phyloP scores from a whole-genome alignment of 176 grass and related monocot species.

The Eleusine coracana region DNA sequence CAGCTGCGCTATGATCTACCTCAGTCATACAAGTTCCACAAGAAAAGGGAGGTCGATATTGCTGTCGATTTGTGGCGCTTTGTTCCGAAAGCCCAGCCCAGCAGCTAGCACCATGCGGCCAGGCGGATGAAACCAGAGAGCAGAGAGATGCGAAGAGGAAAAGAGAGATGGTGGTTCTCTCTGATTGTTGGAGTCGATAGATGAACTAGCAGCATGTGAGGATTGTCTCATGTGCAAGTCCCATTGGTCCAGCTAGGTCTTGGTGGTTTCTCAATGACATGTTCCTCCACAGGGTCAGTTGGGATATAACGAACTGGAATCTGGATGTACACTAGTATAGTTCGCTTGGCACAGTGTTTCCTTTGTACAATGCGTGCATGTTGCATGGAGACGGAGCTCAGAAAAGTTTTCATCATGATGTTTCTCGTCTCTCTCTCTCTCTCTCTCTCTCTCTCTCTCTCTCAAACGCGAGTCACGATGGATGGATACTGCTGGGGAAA shows the following conservation, averaged over 20 bases:
- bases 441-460: not conserved
- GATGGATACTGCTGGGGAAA: not conserved
- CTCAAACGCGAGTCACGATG: not conserved
- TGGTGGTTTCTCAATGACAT: not conserved
- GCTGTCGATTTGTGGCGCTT: constrained; percentile 92
- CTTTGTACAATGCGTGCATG: not conserved
- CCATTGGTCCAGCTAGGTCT: not conserved
- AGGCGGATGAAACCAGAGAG: not conserved
- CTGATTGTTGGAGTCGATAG: not conserved
- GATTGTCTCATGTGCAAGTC: not conserved
- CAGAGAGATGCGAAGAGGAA: not conserved
- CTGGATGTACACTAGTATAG: not conserved
- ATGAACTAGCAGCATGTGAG: not conserved
- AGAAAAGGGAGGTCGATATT: constrained; percentile 75
- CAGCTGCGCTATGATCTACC: constrained; percentile 86
- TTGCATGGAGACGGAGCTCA: not conserved
- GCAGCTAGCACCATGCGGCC: not conserved
- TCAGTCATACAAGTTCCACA: constrained; percentile 79
- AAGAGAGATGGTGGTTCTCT: not conserved
- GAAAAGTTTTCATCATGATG: not conserved
- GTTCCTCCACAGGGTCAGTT: not conserved
- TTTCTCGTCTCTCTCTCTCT: not conserved
- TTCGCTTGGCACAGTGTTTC: not conserved
- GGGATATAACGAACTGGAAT: not conserved
- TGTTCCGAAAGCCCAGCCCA: constrained; percentile 45